Conservation (phyloP, 75 land plant species). For the Adiantum capillusveneris region DNA sequence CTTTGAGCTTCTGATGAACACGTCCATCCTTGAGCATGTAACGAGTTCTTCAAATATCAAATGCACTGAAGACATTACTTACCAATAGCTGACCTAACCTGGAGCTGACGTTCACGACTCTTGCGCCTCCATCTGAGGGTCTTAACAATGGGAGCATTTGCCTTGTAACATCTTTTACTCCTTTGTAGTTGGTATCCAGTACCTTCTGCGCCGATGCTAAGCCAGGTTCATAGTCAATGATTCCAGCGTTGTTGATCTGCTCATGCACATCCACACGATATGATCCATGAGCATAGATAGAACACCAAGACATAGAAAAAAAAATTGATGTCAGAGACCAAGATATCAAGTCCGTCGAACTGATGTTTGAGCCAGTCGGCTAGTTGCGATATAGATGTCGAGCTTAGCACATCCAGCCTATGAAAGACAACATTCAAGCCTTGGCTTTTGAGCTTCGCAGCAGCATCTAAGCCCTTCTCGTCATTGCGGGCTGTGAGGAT, state of each 20-base stretch:
- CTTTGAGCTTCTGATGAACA: slow-evolving; percentile 45
- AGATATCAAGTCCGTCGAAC: slow-evolving; percentile 43
- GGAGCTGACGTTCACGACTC: slow-evolving; percentile 69
- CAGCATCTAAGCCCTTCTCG: slow-evolving; percentile 40
- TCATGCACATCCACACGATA: neutral
- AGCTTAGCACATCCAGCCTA: slow-evolving; percentile 41
- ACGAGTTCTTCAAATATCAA: neutral
- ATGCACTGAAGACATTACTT: neutral
- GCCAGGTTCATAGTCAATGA: slow-evolving; percentile 35
- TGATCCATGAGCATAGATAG: neutral
- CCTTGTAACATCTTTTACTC: slow-evolving; percentile 44
- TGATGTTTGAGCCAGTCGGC: slow-evolving; percentile 35
- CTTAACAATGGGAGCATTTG: slow-evolving; percentile 60
- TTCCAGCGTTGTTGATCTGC: slow-evolving; percentile 78
- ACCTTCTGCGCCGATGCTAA: slow-evolving; percentile 45
- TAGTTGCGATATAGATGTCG: slow-evolving; percentile 35
- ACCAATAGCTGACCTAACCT: slow-evolving; percentile 53
- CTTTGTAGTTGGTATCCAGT: slow-evolving; percentile 54
- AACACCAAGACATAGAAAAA: neutral
- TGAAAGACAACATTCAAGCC: slow-evolving; percentile 54
- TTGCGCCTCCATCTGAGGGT: slow-evolving; percentile 13
- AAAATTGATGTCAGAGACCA: slow-evolving; percentile 20
- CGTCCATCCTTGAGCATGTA: neutral
- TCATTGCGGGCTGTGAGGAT: slow-evolving; percentile 51
- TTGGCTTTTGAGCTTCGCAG: slow-evolving; percentile 36